A percentile compares a stretch with the other conserved stretches of the same genome.
Conservation (phyloP, 2,329 filamentous ascomycete genomes). For the Chaetothyriales sp. region DNA sequence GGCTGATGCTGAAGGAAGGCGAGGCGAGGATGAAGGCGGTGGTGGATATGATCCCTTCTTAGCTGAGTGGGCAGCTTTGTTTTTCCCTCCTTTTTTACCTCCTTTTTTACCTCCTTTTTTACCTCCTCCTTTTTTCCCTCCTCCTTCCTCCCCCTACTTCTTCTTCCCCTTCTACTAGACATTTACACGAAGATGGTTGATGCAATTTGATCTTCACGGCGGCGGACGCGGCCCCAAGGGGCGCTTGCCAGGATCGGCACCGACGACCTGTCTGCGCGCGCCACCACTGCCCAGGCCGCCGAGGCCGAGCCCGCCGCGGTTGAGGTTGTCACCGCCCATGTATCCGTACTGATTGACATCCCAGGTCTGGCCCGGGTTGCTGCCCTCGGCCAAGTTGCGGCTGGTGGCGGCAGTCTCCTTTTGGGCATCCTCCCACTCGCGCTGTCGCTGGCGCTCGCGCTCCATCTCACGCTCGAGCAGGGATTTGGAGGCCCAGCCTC, state of each 20-base stretch:
- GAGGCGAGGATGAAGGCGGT: slow-evolving; percentile 27
- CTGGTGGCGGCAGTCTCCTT: slow-evolving; percentile 35
- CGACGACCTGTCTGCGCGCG: slow-evolving; percentile 47
- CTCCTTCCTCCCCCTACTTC: too few species aligned
- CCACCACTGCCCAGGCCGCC: slow-evolving; percentile 43
- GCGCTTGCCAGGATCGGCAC: slow-evolving; percentile 16
- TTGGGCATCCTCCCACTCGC: slow-evolving; percentile 52
- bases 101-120: too few species aligned
- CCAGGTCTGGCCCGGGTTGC: slow-evolving; percentile 40
- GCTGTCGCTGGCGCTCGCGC: slow-evolving; percentile 49
- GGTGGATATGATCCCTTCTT: slow-evolving; percentile 16
- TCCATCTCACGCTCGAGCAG: slow-evolving; percentile 55
- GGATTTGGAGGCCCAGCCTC: slow-evolving; percentile 49
- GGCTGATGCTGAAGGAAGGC: slow-evolving; percentile 29
- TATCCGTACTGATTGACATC: slow-evolving; percentile 51
- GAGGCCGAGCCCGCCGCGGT: slow-evolving; percentile 37
- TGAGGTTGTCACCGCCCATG: slow-evolving; percentile 49
- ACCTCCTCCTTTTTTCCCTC: too few species aligned
- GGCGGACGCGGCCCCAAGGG: slow-evolving; percentile 35
- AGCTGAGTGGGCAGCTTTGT: too few species aligned
- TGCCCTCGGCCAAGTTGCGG: slow-evolving; percentile 32
- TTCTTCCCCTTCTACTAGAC: too few species aligned
- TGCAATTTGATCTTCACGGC: slow-evolving; percentile 8
- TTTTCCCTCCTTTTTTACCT: too few species aligned
- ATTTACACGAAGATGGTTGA: background rate